Conservation (phyloP, 805 yeast species). For the Ogataea parapolymorpha region DNA sequence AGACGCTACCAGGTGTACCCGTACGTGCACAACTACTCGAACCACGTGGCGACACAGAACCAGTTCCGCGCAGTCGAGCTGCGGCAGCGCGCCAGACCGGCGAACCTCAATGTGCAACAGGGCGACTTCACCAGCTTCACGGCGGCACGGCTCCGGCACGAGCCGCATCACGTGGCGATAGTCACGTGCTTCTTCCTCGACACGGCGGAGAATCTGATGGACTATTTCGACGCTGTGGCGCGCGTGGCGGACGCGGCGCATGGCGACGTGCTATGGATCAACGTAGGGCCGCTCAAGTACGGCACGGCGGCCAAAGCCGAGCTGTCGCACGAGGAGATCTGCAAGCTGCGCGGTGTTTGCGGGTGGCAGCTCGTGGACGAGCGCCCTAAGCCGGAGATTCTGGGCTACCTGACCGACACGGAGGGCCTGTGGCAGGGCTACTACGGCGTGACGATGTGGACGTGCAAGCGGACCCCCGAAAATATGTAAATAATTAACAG, state of each 20-base stretch:
- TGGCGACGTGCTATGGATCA: constrained; percentile 67
- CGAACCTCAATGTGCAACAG: constrained; percentile 44
- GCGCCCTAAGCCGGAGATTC: constrained; percentile 33
- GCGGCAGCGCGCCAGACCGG: constrained; percentile 36
- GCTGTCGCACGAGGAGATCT: constrained; percentile 67
- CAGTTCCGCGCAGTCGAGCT: constrained; percentile 49
- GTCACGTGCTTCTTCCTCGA: constrained; percentile 80
- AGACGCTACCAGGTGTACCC: constrained; percentile 39
- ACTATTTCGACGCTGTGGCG: constrained; percentile 66
- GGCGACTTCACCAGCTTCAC: constrained; percentile 65
- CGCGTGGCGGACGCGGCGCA: constrained; percentile 32
- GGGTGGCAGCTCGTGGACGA: constrained; percentile 59
- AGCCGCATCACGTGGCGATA: constrained; percentile 47
- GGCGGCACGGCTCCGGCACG: constrained; percentile 21
- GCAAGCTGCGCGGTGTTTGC: constrained; percentile 44
- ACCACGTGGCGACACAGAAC: constrained; percentile 45
- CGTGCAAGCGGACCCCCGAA: constrained; percentile 28
- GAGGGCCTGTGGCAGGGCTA: constrained; percentile 74
- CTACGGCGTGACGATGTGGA: constrained; percentile 64
- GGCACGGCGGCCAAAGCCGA: constrained; percentile 82
- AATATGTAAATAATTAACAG: constrained; percentile 31
- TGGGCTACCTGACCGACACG: constrained; percentile 66
- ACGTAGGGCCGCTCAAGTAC: constrained; percentile 89
- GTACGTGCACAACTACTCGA: constrained; percentile 63
- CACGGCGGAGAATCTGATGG: constrained; percentile 84